phyloP scores from a whole-genome alignment of 2,329 filamentous ascomycete genomes.

The Colletotrichum endophyticum region DNA sequence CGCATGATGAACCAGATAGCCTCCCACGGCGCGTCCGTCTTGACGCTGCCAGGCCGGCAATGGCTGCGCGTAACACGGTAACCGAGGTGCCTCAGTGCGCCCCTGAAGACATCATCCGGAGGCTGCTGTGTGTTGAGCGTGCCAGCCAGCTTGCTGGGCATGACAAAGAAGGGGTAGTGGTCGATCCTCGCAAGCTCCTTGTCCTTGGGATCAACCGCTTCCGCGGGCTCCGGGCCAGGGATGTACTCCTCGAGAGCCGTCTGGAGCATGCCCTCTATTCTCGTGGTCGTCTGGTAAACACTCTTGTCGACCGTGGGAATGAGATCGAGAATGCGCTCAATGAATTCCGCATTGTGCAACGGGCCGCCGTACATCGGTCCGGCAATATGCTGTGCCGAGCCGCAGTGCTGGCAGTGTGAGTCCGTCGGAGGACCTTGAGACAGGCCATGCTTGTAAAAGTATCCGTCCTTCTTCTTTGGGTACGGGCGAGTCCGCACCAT shows the following conservation, averaged over 20 bases:
- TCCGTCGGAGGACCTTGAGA: constrained; percentile 72
- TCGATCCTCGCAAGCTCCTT: constrained; percentile 70
- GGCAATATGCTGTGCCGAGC: constrained; percentile 82
- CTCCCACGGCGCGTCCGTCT: constrained; percentile 90
- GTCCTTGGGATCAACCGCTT: constrained; percentile 42
- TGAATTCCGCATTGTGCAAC: constrained; percentile 83
- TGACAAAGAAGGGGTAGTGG: constrained; percentile 84
- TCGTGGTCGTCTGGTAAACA: constrained; percentile 78
- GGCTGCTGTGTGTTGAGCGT: constrained; percentile 82
- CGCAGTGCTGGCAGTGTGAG: constrained; percentile 80
- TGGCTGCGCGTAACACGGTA: constrained; percentile 87
- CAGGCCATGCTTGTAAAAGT: constrained; percentile 80
- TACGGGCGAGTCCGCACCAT: constrained; percentile 72
- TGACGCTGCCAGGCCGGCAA: constrained; percentile 86
- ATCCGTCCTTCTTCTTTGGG: constrained; percentile 70
- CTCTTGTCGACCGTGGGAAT: constrained; percentile 70
- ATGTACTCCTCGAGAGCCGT: constrained; percentile 81
- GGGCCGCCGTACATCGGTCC: constrained; percentile 96
- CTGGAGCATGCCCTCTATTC: constrained; percentile 90
- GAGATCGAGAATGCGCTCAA: constrained; percentile 77
- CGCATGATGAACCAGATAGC: constrained; percentile 93
- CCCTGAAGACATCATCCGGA: constrained; percentile 78
- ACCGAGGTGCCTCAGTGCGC: constrained; percentile 80
- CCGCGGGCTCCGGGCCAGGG: constrained; percentile 38
- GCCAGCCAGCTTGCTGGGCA: constrained; percentile 75